Evolutionary conservation across 2,329 filamentous ascomycete species (phyloP).

Genomic region (Diaporthe humulicola): DNA sequence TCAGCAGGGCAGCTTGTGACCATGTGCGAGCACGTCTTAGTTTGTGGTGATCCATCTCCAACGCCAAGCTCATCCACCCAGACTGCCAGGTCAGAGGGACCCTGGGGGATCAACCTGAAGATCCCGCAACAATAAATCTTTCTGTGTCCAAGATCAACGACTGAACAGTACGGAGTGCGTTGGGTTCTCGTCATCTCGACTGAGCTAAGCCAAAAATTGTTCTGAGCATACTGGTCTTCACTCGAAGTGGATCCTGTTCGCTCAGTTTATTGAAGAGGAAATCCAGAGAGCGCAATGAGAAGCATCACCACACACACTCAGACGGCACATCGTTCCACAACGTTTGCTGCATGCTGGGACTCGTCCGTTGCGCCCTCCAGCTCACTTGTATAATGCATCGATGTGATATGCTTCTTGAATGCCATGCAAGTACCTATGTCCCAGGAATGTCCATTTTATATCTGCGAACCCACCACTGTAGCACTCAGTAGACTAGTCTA

Average conservation of each 20-base stretch:
- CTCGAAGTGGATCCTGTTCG: not conserved
- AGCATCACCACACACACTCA: not conserved
- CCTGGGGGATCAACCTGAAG: not conserved
- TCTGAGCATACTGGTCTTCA: not conserved
- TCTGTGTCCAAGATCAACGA: not conserved
- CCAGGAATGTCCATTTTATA: not conserved
- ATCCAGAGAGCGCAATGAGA: not conserved
- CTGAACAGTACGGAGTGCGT: not conserved
- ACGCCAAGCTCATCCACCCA: slow-evolving; percentile 9
- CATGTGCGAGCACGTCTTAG: not conserved
- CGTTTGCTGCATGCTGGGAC: not conserved
- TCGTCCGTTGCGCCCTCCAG: not conserved
- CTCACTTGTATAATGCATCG: not conserved
- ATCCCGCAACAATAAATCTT: not conserved
- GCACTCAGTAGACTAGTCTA: not conserved
- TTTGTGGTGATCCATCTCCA: slow-evolving; percentile 6
- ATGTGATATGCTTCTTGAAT: not conserved
- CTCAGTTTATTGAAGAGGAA: not conserved
- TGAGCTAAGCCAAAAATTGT: not conserved
- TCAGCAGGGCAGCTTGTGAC: not conserved
- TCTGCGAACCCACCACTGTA: not conserved
- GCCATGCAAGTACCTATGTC: not conserved
- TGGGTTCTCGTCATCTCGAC: not conserved
- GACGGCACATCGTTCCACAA: not conserved
- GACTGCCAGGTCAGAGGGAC: slow-evolving; percentile 11